Conservation (phyloP, 371 early-diverging fungal species). For the Cokeromyces recurvatus region DNA sequence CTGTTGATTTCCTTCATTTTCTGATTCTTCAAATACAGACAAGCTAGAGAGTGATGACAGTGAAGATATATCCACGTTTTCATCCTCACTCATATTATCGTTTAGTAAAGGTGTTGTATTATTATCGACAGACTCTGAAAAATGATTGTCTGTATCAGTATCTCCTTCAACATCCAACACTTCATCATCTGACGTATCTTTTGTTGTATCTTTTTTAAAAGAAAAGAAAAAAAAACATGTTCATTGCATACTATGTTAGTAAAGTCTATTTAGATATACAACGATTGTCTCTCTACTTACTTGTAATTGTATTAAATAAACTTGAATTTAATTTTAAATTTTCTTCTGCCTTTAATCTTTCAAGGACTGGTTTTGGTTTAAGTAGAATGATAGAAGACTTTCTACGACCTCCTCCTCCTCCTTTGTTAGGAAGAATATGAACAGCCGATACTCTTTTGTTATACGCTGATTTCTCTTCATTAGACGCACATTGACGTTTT, state of each 20-base stretch:
- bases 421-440: not conserved
- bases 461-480: constrained; percentile 1
- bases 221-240: too few relatives aligned
- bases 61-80: constrained; percentile 16
- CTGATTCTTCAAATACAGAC: constrained; percentile 15
- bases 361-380: constrained; percentile 7
- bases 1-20: constrained; percentile 1
- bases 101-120: not conserved
- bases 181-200: constrained; percentile 20
- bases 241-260: too few relatives aligned
- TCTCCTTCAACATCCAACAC: constrained; percentile 20
- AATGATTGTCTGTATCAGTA: constrained; percentile 20
- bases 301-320: not conserved
- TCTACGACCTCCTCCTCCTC: constrained; percentile 4
- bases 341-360: not conserved
- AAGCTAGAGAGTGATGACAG: constrained; percentile 17
- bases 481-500: constrained; percentile 9
- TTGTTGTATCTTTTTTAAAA: not conserved
- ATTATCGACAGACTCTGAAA: not conserved
- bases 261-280: too few relatives aligned
- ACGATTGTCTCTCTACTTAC: not conserved
- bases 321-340: not conserved
- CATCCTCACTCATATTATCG: constrained; percentile 7
- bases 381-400: constrained; percentile 9
- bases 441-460: not conserved